Evolutionary conservation across 441 rosid species (phyloP), one percentile per base, ranked within the genome.

Genomic region (Arabidopsis hybrid): DNA sequence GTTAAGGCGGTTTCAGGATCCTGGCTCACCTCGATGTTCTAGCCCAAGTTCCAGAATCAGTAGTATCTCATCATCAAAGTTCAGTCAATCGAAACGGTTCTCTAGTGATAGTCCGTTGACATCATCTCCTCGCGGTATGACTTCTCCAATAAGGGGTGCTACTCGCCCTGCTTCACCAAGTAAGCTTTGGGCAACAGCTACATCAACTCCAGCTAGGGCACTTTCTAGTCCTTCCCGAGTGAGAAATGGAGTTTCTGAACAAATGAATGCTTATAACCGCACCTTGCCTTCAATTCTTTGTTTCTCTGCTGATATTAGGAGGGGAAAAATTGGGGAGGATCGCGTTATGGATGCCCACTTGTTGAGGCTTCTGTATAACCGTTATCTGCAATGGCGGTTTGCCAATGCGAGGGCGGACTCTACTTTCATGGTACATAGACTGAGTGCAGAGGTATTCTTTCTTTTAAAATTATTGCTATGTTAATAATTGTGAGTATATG

Each of bases 301-400:
- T 77, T 89, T 87, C 74, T 85, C 90, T 13, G 85, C 85, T 75
- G 91, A 87, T 82, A 73, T 83, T 65, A 82, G 86, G 81, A 83
- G 94, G 60, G 91, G 88, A 47, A 86, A 84, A 71, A 72, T 84
- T 39, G 88, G 88, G 69, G 89, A 86, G 72, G 84, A 84, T 71
- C 78, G 84, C 0, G 77, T 88, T 69, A 51, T 78, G 71, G 86
- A 88, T 71, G 89, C 90, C 26, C 91, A 89, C 67, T 59, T 78
- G 81, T 87, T 83, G 81, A 85, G 88, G 87, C 91, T 87, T 82
- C 77, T 89, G 57, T 85, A 89, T 69, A 85, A 87, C 71, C 82
- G 85, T 29, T 64, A 82, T 77, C 71, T 87, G 75, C 89, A 87
- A 67, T 87, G 88, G 93, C 82, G 90, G 71, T 85, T 89, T 63